Evolutionary conservation across 202 grass and related monocot species (phyloP), one percentile per base, ranked within the genome.

Genomic region (Schoenoplectus triqueter): DNA sequence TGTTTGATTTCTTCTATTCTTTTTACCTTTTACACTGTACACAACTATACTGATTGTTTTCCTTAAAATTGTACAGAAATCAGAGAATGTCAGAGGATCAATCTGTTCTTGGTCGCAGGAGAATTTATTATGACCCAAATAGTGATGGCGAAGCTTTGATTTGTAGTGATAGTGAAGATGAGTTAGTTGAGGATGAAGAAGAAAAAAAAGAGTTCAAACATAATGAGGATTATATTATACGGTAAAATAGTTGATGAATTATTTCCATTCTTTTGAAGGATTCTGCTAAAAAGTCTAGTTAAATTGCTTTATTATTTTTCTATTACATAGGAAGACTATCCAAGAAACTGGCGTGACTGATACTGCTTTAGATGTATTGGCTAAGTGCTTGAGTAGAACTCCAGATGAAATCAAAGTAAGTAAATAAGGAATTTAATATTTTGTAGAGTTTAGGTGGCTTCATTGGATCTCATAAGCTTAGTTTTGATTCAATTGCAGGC

Each of bases 121-220:
- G 96, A 86, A 98, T 98, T 90, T 98, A 98, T 80, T 98, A 98
- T 89, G 95, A 98, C 88, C 65, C 88, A 85, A 95, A 78, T 84
- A 92, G 92, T 79, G 80, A 83, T 17, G 95, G 95, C 11, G 95
- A 98, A 91, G 95, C 95, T 74, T 89, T 98, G 85, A 95, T 98
- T 82, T 92, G 90, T 80, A 98, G 95, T 39, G 95, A 98, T 44
- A 98, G 95, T 80, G 95, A 98, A 83, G 95, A 98, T 84, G 95
- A 98, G 86, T 86, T 86, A 60, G 80, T 95, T 84, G 95, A 98
- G 17, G 87, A 98, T 52, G 93, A 92, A 81, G 95, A 95, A 77
- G 93, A 95, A 75, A 98, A 91, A 74, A 98, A 94, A 55, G 93
- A 91, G 73, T 98, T 95, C 82, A 92, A 88, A 89, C 75, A 68